These are phyloP conservation scores for Ogataea pini DNA, from an alignment of 805 yeast genomes.

Conservation along the genomic window DNA sequence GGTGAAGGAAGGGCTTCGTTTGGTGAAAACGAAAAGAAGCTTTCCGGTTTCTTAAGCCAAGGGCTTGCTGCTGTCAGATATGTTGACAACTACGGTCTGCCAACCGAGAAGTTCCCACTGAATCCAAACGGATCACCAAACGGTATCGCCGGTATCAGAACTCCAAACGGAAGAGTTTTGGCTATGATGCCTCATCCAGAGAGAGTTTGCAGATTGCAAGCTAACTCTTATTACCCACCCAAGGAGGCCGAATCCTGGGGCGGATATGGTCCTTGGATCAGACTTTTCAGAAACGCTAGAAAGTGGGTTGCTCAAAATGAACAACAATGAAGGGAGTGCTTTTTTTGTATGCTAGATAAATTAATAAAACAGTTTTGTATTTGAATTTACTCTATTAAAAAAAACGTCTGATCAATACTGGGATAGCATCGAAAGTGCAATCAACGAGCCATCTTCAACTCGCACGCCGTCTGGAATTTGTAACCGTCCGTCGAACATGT, in stretches of 20 bases:
- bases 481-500: constrained; percentile 66
- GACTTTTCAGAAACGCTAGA: constrained; percentile 89
- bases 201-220: constrained; percentile 82
- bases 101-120: constrained; percentile 82
- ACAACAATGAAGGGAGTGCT: background rate
- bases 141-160: constrained; percentile 89
- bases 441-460: constrained; percentile 70
- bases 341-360: background rate
- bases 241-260: constrained; percentile 65
- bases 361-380: background rate
- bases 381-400: background rate
- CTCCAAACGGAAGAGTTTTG: constrained; percentile 90
- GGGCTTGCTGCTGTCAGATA: constrained; percentile 71
- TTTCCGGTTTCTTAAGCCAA: constrained; percentile 48
- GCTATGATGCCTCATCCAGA: constrained; percentile 99
- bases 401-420: too few species aligned
- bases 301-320: constrained; percentile 66
- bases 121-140: constrained; percentile 96
- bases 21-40: constrained; percentile 41
- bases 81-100: constrained; percentile 87
- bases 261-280: constrained; percentile 93
- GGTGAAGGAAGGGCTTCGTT: constrained; percentile 96
- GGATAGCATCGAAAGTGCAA: constrained; percentile 48
- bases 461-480: constrained; percentile 55
- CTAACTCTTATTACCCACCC: constrained; percentile 87